phyloP scores from a whole-genome alignment of 768 basidiomycete species.

The Xerocomus potaroensis region DNA sequence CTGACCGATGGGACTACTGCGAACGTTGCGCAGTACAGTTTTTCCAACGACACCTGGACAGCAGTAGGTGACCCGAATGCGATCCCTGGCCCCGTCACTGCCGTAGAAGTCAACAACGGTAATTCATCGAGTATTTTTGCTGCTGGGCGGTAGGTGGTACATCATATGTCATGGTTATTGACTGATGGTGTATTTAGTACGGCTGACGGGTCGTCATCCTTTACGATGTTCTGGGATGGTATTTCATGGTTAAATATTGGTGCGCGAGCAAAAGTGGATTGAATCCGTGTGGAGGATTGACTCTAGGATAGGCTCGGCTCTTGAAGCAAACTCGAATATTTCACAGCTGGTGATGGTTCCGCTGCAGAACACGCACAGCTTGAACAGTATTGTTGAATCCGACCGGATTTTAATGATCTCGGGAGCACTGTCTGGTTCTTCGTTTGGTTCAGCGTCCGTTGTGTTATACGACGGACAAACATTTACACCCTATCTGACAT shows the following conservation, averaged over 20 bases:
- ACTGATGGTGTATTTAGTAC: slow-evolving; percentile 34
- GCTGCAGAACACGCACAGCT: slow-evolving; percentile 66
- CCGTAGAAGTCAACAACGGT: slow-evolving; percentile 76
- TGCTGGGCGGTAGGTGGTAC: slow-evolving; percentile 68
- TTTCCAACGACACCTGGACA: slow-evolving; percentile 73
- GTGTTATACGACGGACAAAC: slow-evolving; percentile 83
- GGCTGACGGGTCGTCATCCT: slow-evolving; percentile 58
- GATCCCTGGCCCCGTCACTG: slow-evolving; percentile 88
- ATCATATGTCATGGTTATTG: background rate
- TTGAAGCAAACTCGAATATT: slow-evolving; percentile 58
- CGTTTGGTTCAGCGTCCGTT: slow-evolving; percentile 76
- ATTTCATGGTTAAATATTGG: slow-evolving; percentile 65
- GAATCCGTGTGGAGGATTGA: background rate
- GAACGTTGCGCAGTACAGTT: slow-evolving; percentile 71
- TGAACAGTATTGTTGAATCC: slow-evolving; percentile 66
- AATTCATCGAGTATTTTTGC: slow-evolving; percentile 85
- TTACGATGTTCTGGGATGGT: slow-evolving; percentile 86
- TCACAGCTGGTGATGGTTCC: slow-evolving; percentile 91
- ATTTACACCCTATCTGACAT: slow-evolving; percentile 78
- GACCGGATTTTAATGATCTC: slow-evolving; percentile 92
- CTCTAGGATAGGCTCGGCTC: slow-evolving; percentile 43
- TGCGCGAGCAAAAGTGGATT: slow-evolving; percentile 25
- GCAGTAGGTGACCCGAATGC: slow-evolving; percentile 53
- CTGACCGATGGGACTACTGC: slow-evolving; percentile 58
- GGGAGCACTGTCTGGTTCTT: slow-evolving; percentile 63